These are phyloP conservation scores for Phlebiopsis flavidoalba DNA, from an alignment of 768 basidiomycete species.

Conservation along the genomic window DNA sequence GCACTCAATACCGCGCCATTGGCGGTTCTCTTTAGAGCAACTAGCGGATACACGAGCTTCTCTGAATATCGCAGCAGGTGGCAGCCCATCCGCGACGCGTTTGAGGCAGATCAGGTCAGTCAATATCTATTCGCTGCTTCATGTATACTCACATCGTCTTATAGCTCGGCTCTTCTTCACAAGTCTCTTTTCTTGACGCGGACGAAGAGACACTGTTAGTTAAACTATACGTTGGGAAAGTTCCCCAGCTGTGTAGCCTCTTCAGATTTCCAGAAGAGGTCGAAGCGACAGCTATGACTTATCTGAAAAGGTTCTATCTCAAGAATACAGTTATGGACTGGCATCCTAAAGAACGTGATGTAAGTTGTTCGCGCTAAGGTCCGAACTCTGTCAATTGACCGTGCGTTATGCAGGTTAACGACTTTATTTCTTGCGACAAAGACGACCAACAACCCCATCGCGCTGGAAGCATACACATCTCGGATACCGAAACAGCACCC, in stretches of 20 bases:
- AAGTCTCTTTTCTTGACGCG: slow-evolving; percentile 69
- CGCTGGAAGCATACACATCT: slow-evolving; percentile 77
- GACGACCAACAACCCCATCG: slow-evolving; percentile 92
- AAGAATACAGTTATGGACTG: slow-evolving; percentile 99
- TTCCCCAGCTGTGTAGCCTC: slow-evolving; percentile 77
- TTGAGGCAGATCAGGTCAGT: slow-evolving; percentile 76
- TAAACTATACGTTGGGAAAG: slow-evolving; percentile 82
- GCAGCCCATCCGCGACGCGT: slow-evolving; percentile 68
- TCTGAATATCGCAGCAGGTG: slow-evolving; percentile 74
- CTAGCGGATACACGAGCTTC: slow-evolving; percentile 55
- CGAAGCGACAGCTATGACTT: slow-evolving; percentile 86
- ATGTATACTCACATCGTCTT: background rate
- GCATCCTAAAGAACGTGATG: slow-evolving; percentile 99
- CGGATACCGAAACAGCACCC: slow-evolving; percentile 76
- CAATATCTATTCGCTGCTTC: slow-evolving; percentile 21
- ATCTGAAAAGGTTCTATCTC: slow-evolving; percentile 95
- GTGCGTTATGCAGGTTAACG: slow-evolving; percentile 66
- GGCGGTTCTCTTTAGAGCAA: slow-evolving; percentile 77
- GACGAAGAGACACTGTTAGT: slow-evolving; percentile 87
- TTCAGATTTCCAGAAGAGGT: slow-evolving; percentile 91
- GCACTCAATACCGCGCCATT: slow-evolving; percentile 78
- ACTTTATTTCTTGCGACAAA: slow-evolving; percentile 94
- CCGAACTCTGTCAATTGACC: background rate
- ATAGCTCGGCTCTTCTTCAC: slow-evolving; percentile 67
- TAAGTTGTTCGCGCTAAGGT: slow-evolving; percentile 30